Conservation (phyloP, 2,329 filamentous ascomycete genomes). For the Chrysoporthe cubensis region DNA sequence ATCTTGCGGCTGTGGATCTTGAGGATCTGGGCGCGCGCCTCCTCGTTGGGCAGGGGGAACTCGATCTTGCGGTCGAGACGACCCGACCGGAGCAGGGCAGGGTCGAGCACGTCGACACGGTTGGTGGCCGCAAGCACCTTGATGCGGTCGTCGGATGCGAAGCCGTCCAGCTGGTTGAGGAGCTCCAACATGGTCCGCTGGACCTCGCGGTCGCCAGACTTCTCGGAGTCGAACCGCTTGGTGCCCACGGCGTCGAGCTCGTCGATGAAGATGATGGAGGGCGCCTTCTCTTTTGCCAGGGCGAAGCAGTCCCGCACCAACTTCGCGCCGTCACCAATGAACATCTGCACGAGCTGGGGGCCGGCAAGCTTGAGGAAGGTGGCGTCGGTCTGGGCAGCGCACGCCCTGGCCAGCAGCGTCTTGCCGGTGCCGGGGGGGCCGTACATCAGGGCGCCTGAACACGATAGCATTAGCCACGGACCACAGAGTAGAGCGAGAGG, state of each 20-base stretch:
- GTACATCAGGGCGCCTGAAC: slow-evolving; percentile 92
- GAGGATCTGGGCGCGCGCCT: slow-evolving; percentile 94
- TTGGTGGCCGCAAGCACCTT: slow-evolving; percentile 96
- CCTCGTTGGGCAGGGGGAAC: slow-evolving; percentile 96
- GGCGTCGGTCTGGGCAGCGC: slow-evolving; percentile 95
- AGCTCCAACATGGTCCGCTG: slow-evolving; percentile 99
- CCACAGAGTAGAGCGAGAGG: slow-evolving; percentile 16
- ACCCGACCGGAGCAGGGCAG: slow-evolving; percentile 86
- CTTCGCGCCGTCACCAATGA: slow-evolving; percentile 98
- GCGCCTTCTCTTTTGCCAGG: slow-evolving; percentile 96
- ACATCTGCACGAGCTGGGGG: slow-evolving; percentile 98
- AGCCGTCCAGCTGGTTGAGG: slow-evolving; percentile 97
- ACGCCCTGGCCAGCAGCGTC: slow-evolving; percentile 90
- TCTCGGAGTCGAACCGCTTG: slow-evolving; percentile 98
- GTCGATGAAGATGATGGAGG: slow-evolving; percentile 99
- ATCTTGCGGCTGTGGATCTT: slow-evolving; percentile 98
- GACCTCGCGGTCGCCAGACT: slow-evolving; percentile 96
- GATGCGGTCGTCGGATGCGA: slow-evolving; percentile 94
- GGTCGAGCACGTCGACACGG: slow-evolving; percentile 90
- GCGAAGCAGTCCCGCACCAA: slow-evolving; percentile 97
- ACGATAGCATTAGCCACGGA: slow-evolving; percentile 10
- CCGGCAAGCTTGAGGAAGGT: slow-evolving; percentile 98
- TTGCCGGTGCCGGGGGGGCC: slow-evolving; percentile 90
- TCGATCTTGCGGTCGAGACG: slow-evolving; percentile 97
- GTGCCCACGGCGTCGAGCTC: slow-evolving; percentile 98